These are phyloP conservation scores for Fusarium cicatricum DNA, from an alignment of 2,329 filamentous ascomycete genomes.

Conservation along the genomic window DNA sequence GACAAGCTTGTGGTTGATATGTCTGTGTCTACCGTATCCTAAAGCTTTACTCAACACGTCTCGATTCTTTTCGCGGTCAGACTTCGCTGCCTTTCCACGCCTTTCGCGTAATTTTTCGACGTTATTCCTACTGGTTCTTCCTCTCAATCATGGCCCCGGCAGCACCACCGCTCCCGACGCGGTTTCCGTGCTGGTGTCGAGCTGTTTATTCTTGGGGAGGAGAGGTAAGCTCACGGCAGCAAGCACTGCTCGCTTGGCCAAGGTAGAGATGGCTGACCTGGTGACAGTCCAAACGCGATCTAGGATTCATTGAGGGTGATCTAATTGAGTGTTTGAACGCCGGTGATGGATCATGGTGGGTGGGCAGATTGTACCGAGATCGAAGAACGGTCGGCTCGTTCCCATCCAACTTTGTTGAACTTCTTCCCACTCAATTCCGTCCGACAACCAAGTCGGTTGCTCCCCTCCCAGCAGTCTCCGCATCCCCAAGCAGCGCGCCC, in stretches of 20 bases:
- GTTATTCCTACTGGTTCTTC: slow-evolving; percentile 10
- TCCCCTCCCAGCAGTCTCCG: slow-evolving; percentile 64
- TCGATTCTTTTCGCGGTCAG: slow-evolving; percentile 23
- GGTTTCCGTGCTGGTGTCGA: slow-evolving; percentile 91
- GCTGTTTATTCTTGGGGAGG: slow-evolving; percentile 94
- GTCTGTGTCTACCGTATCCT: slow-evolving; percentile 28
- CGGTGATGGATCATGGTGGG: slow-evolving; percentile 98
- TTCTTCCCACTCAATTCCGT: slow-evolving; percentile 85
- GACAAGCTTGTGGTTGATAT: slow-evolving; percentile 34
- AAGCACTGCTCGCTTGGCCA: neutral
- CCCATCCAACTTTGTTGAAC: slow-evolving; percentile 95
- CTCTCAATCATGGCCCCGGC: slow-evolving; percentile 59
- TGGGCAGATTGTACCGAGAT: slow-evolving; percentile 88
- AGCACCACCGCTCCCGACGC: slow-evolving; percentile 71
- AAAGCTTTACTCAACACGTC: slow-evolving; percentile 20
- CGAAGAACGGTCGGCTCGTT: slow-evolving; percentile 91
- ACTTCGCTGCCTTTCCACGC: slow-evolving; percentile 10
- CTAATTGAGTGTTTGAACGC: slow-evolving; percentile 98
- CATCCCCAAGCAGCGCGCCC: slow-evolving; percentile 62
- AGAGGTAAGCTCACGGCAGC: slow-evolving; percentile 62
- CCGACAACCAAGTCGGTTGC: slow-evolving; percentile 72
- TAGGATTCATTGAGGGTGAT: slow-evolving; percentile 97
- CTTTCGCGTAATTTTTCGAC: slow-evolving; percentile 5
- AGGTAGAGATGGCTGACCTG: slow-evolving; percentile 29
- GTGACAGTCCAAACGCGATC: slow-evolving; percentile 81